Percentiles rank a stretch among this genome's conserved stretches.
These are phyloP conservation scores for Phytophthora uliginosa DNA, from an alignment of 352 stramenopile species.

Conservation along the genomic window DNA sequence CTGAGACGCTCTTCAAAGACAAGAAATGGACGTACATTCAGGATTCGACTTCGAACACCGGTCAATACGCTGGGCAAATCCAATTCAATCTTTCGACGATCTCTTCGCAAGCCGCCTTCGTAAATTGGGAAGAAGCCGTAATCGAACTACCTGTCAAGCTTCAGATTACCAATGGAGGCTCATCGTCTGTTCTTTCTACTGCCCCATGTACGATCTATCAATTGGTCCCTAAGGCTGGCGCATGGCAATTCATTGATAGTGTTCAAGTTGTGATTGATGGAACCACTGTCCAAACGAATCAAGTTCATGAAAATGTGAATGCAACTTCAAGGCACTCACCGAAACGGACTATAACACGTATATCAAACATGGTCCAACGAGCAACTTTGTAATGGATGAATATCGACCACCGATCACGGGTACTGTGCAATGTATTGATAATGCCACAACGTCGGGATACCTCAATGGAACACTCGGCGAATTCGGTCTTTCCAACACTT, in stretches of 20 bases:
- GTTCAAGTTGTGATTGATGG: not conserved
- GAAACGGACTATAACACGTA: conserved; percentile 7
- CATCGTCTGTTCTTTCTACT: not conserved
- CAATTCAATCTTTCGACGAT: conserved; percentile 2
- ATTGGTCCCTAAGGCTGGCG: conserved; percentile 1
- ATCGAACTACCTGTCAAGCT: conserved; percentile 12
- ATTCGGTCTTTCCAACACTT: too few relatives aligned
- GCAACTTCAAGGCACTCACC: conserved; percentile 14
- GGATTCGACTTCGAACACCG: not conserved
- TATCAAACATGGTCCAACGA: conserved; percentile 11
- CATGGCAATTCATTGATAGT: not conserved
- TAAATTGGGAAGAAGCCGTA: conserved; percentile 16
- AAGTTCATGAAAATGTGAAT: not conserved
- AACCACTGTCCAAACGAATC: not conserved
- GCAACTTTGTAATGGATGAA: conserved; percentile 15
- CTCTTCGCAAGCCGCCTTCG: conserved; percentile 13
- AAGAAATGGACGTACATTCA: conserved; percentile 8
- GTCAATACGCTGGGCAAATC: conserved; percentile 10
- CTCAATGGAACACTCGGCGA: too few relatives aligned
- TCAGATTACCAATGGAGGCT: conserved; percentile 8
- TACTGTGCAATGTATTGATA: too few relatives aligned
- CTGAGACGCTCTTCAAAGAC: conserved; percentile 10
- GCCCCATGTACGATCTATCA: conserved; percentile 1
- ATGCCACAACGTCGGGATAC: too few relatives aligned
- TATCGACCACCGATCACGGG: too few relatives aligned